These are phyloP conservation scores for Carex kokanica DNA, from an alignment of 176 grass and related monocot genomes.

Conservation along the genomic window DNA sequence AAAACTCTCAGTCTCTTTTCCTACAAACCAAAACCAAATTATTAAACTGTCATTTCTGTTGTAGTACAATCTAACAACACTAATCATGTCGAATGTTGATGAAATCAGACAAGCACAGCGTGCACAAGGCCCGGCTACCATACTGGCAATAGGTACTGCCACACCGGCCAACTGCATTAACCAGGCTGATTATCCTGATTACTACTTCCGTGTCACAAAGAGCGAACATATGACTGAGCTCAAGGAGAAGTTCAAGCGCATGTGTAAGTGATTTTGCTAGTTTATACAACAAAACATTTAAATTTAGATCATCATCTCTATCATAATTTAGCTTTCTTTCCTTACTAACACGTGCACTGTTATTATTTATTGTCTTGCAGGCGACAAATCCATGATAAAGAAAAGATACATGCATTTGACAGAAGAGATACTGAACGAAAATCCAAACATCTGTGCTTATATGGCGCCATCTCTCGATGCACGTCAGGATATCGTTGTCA, in stretches of 20 bases:
- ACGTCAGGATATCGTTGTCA: conserved; percentile 4
- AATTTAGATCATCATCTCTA: too few relatives aligned
- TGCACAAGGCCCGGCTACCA: too few relatives aligned
- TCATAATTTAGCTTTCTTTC: too few relatives aligned
- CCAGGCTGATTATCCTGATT: conserved; percentile 16
- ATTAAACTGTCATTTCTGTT: too few relatives aligned
- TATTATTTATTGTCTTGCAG: background rate
- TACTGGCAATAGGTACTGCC: conserved; percentile 32
- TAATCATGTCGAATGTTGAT: conserved; percentile 5
- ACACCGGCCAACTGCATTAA: conserved; percentile 15
- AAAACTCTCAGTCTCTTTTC: too few relatives aligned
- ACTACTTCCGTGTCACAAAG: conserved; percentile 27
- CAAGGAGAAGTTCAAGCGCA: conserved; percentile 32
- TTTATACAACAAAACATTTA: too few relatives aligned
- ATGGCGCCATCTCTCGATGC: conserved; percentile 11
- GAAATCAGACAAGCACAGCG: conserved; percentile 26
- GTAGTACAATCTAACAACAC: too few relatives aligned
- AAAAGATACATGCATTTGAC: conserved; percentile 14
- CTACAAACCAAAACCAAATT: too few relatives aligned
- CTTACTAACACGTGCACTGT: too few relatives aligned
- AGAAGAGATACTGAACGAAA: background rate
- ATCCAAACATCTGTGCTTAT: conserved; percentile 15
- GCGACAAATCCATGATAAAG: conserved; percentile 4
- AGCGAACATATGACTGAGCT: conserved; percentile 15
- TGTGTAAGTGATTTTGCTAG: conserved; percentile 21